Percentiles rank a stretch among this genome's conserved stretches.
These are phyloP conservation scores for Auricularia sp. DNA, from an alignment of 768 basidiomycete genomes.

Conservation along the genomic window DNA sequence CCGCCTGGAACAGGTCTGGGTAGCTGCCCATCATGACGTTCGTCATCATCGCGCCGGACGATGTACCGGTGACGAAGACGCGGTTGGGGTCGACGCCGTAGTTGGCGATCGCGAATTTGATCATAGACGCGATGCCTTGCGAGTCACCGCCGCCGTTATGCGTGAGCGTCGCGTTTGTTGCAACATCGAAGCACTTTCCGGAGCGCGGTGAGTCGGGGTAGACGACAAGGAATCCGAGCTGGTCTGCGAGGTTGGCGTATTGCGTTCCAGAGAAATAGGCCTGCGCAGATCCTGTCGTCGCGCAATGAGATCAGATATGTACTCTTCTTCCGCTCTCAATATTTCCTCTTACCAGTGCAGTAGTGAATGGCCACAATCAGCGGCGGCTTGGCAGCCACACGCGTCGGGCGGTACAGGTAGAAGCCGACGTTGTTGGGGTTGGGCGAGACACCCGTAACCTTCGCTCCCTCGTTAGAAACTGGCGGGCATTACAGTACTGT, in stretches of 20 bases:
- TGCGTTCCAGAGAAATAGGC: conserved; percentile 40
- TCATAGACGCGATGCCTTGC: conserved; percentile 36
- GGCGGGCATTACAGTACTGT: too few species aligned
- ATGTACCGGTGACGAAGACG: conserved; percentile 42
- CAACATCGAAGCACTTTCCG: conserved; percentile 46
- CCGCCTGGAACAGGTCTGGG: conserved; percentile 43
- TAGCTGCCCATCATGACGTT: conserved; percentile 44
- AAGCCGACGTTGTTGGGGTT: conserved; percentile 45
- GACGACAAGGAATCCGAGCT: conserved; percentile 40
- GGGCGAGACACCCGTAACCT: conserved; percentile 9
- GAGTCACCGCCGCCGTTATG: conserved; percentile 49
- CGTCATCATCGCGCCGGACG: conserved; percentile 53
- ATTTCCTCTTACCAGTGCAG: conserved; percentile 21
- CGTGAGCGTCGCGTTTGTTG: conserved; percentile 38
- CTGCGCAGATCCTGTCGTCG: conserved; percentile 34
- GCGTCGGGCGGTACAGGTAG: conserved; percentile 35
- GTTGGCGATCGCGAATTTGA: conserved; percentile 38
- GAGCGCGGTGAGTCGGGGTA: conserved; percentile 26
- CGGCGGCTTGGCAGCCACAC: conserved; percentile 28
- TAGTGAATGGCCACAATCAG: conserved; percentile 39
- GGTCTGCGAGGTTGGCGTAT: conserved; percentile 40
- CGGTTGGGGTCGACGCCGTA: conserved; percentile 34
- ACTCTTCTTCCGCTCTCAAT: too few species aligned
- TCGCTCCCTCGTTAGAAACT: neutral
- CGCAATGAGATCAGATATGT: too few species aligned